These are phyloP conservation scores for Hygrocybe punicea DNA, from an alignment of 768 basidiomycete genomes.

Conservation along the genomic window DNA sequence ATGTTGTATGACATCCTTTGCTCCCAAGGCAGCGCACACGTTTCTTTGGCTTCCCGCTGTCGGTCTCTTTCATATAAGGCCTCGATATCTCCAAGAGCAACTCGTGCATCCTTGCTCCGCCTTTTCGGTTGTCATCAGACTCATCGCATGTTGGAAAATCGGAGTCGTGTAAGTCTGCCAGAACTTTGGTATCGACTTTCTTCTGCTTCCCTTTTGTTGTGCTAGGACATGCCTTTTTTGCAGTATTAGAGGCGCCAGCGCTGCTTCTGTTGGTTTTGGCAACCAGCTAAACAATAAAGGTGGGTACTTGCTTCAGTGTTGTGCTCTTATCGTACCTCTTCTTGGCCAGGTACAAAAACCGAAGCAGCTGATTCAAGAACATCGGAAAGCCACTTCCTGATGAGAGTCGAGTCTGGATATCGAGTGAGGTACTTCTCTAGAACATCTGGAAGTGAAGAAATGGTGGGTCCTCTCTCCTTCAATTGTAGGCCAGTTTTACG, in stretches of 20 bases:
- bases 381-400: constrained; percentile 9
- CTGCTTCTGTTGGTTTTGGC: not conserved
- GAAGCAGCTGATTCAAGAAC: not conserved
- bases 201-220: constrained; percentile 3
- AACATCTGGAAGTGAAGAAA: constrained; percentile 1
- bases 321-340: not conserved
- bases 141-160: not conserved
- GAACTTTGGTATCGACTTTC: constrained; percentile 3
- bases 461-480: constrained; percentile 2
- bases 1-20: constrained; percentile 1
- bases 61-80: not conserved
- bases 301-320: not conserved
- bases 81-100: not conserved
- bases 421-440: constrained; percentile 2
- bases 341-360: not conserved
- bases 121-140: not conserved
- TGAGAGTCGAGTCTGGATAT: constrained; percentile 2
- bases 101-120: not conserved
- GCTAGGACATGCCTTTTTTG: not conserved
- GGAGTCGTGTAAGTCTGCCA: constrained; percentile 1
- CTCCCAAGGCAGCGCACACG: constrained; percentile 2
- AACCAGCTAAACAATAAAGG: not conserved
- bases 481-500: constrained; percentile 1
- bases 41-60: not conserved
- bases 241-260: not conserved